Percentiles rank a stretch among this genome's conserved stretches.
phyloP scores from a whole-genome alignment of 495 filamentous ascomycete species.

The Cercophora sp. region DNA sequence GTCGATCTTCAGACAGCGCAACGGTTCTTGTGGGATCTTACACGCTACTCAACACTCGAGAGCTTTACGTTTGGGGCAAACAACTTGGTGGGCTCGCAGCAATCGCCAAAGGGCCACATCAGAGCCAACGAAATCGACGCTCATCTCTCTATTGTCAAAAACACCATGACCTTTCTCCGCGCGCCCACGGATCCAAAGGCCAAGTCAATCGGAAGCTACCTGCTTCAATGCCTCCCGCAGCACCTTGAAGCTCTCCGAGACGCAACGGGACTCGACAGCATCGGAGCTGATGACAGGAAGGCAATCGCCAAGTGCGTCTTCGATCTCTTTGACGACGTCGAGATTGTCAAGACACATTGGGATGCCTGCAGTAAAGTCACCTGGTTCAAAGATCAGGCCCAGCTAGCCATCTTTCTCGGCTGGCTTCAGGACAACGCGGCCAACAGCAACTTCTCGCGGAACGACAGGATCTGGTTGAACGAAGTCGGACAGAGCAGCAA shows the following conservation, averaged over 20 bases:
- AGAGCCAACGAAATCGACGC: not conserved
- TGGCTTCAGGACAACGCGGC: not conserved
- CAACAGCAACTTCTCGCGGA: not conserved
- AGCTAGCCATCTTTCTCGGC: not conserved
- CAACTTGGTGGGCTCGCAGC: not conserved
- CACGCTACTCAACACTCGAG: slow-evolving; percentile 2
- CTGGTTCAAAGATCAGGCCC: not conserved
- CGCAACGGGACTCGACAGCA: not conserved
- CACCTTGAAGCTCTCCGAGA: not conserved
- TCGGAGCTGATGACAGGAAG: not conserved
- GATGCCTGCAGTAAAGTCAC: not conserved
- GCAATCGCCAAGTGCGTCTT: not conserved
- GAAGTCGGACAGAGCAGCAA: not conserved
- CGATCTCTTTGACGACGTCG: not conserved
- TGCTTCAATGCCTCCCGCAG: not conserved
- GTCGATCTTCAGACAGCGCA: slow-evolving; percentile 1
- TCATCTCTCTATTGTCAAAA: not conserved
- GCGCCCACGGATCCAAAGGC: not conserved
- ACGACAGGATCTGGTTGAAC: not conserved
- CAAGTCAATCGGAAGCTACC: not conserved
- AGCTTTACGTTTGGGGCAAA: slow-evolving; percentile 1
- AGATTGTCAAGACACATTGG: not conserved
- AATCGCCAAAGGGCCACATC: not conserved
- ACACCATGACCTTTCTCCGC: not conserved
- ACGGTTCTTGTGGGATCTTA: slow-evolving; percentile 10